Base-by-base conservation (phyloP, 192 early-diverging fungal genomes). In the Dispira simplex region DNA sequence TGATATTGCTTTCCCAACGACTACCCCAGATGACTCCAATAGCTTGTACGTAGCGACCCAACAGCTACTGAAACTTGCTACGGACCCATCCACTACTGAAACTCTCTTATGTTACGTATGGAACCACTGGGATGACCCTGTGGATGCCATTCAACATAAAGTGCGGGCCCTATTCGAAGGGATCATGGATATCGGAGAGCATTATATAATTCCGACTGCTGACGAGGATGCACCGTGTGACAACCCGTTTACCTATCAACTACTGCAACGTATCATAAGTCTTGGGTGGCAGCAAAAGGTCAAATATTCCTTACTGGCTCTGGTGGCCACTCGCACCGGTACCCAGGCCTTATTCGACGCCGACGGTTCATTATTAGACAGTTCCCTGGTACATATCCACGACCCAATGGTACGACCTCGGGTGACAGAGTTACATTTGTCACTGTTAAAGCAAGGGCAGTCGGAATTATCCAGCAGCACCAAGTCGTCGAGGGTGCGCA, bases 81-180 rank as follows among this genome's bases (percentile, higher is more conserved):
- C 32, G 32, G 32, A 39, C 32, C 32, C 32, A 4, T 39, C 32
- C 6, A 39, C 32, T 39, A 39, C 18, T 2, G 51, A 53, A n/a
- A 26, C 26, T 2, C 51, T 53, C 11, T 26, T 53, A 26, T 18
- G 26, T 9, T 53, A 53, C 51, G 51, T 53, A 26, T 53, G 51
- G 51, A 53, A 53, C 51, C 26, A 25, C 26, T 53, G 51, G 51
- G 51, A 53, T 53, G 26, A 26, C 18, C 51, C 51, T 0, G 26
- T 53, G 51, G 51, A 18, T 3, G 51, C 51, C 18, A 20, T 53
- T 53, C 51, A 53, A 26, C 51, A 53, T 26, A 53, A 53, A n/a
- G 51, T 53, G 10, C 51, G 51, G 1, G 51, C 51, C 8, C 26
- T 53, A n/a, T 53, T 53, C 18, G 51, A 53, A 53, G 51, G 21